These are phyloP conservation scores for Cornus kousa DNA, from an alignment of 148 eudicot genomes.

Conservation along the genomic window DNA sequence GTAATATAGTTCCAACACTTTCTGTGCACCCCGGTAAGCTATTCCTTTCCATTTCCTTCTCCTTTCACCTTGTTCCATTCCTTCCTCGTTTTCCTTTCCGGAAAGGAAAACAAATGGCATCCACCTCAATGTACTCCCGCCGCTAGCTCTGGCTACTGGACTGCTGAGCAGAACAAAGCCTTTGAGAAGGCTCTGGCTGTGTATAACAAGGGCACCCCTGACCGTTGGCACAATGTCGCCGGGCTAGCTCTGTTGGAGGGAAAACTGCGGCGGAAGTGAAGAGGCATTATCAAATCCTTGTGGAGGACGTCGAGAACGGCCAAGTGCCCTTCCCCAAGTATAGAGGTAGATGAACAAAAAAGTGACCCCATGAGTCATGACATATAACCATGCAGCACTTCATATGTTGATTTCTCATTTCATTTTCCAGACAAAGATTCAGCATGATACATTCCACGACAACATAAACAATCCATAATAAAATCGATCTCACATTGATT, in stretches of 20 bases:
- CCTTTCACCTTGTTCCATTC: not conserved
- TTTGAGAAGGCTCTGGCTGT: conserved; percentile 51
- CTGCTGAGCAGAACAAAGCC: conserved; percentile 44
- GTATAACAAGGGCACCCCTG: conserved; percentile 48
- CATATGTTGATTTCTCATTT: conserved; percentile 9
- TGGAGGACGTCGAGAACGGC: conserved; percentile 48
- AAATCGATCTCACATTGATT: not conserved
- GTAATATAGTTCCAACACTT: too few species aligned
- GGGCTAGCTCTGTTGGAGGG: conserved; percentile 38
- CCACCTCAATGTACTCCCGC: conserved; percentile 33
- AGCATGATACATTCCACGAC: too few species aligned
- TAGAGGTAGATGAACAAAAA: conserved; percentile 1
- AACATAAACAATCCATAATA: too few species aligned
- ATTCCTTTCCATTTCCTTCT: not conserved
- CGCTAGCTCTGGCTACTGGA: conserved; percentile 30
- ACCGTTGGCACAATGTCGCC: conserved; percentile 46
- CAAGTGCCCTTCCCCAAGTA: conserved; percentile 47
- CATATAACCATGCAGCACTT: not conserved
- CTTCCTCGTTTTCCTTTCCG: too few species aligned
- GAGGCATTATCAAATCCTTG: conserved; percentile 46
- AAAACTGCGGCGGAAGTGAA: conserved; percentile 50
- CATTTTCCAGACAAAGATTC: not conserved
- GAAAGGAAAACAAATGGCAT: conserved; percentile 26
- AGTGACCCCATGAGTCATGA: not conserved
- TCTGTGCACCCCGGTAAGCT: not conserved